These are phyloP conservation scores for Sclerospora graminicola DNA, from an alignment of 352 stramenopile genomes.

Conservation along the genomic window DNA sequence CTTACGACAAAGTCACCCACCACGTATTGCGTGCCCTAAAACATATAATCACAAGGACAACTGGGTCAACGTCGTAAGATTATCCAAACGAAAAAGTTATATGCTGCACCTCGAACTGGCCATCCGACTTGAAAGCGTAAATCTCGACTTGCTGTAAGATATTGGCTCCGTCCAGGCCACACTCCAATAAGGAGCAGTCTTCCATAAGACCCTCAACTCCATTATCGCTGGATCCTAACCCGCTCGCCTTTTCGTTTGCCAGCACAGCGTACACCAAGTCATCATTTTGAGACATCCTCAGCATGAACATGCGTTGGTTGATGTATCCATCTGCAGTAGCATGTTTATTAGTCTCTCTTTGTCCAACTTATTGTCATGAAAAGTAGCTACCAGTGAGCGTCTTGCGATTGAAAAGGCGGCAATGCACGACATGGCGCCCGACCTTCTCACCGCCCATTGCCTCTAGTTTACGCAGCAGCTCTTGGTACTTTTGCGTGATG, in stretches of 20 bases:
- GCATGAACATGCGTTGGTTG: conserved; percentile 87
- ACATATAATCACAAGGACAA: background rate
- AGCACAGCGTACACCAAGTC: conserved; percentile 79
- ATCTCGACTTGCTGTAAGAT: conserved; percentile 85
- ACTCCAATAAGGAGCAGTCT: conserved; percentile 75
- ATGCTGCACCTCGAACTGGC: conserved; percentile 62
- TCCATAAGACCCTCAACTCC: conserved; percentile 61
- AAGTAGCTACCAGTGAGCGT: conserved; percentile 38
- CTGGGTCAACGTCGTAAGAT: background rate
- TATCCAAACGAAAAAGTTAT: background rate
- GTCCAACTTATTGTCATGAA: background rate
- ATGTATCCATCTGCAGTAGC: conserved; percentile 47
- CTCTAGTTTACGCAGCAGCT: conserved; percentile 79
- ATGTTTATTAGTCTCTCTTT: background rate
- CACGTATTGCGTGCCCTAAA: conserved; percentile 64
- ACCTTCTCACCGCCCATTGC: conserved; percentile 70
- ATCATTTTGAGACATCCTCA: conserved; percentile 84
- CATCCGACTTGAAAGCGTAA: conserved; percentile 83
- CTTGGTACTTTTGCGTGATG: conserved; percentile 80
- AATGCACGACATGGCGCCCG: conserved; percentile 75
- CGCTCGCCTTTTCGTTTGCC: conserved; percentile 66
- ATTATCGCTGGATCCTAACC: conserved; percentile 47
- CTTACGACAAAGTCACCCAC: conserved; percentile 80
- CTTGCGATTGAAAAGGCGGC: conserved; percentile 82
- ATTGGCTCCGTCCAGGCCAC: conserved; percentile 70